Evolutionary conservation across 352 stramenopile species (phyloP), one percentile per base, ranked within the genome.

Genomic region (Salisapilia sapeloensis): DNA sequence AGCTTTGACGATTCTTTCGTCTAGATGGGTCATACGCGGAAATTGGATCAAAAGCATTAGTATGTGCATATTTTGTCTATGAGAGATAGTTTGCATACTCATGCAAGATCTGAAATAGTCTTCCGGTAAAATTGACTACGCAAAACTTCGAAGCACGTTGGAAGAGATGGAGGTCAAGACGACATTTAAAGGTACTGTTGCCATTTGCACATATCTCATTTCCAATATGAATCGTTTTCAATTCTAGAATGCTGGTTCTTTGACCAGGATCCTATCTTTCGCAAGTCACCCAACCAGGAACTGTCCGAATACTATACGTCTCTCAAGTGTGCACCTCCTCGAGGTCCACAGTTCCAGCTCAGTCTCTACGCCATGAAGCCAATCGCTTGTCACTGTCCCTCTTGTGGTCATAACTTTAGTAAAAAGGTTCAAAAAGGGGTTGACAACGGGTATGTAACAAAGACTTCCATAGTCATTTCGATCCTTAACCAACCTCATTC

Each of bases 211-310:
- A 11, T 2, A 14, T 37, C 25, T 26, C 24, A 10, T 4, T 6
- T 44, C 28, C 13, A 15, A 6, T 3, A 26, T 6, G 10, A n/a
- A 9, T 5, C 15, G 20, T 23, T 35, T 7, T 35, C 18, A 13
- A 10, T 11, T 19, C n/a, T 39, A 90, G 74, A 90, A 51, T 85
- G 74, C 53, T 90, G 74, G 74, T 86, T 78, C 39, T 90, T 90
- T 39, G 71, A 86, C 25, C 74, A 90, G 14, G 77, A 83, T 24
- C 64, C 57, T 3, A 58, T 64, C 22, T 20, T 37, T 14, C 46
- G 58, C 38, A 61, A 52, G 21, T 64, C 52, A 1, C 27, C 42
- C 6, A 46, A 53, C 21, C 59, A 72, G 22, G 40, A 36, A 5
- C 28, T 52, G 12, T 49, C 60, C 6, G 41, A 46, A 9, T 50